phyloP scores from a whole-genome alignment of 257 asterid genomes.

The Marsdenia floribunda region DNA sequence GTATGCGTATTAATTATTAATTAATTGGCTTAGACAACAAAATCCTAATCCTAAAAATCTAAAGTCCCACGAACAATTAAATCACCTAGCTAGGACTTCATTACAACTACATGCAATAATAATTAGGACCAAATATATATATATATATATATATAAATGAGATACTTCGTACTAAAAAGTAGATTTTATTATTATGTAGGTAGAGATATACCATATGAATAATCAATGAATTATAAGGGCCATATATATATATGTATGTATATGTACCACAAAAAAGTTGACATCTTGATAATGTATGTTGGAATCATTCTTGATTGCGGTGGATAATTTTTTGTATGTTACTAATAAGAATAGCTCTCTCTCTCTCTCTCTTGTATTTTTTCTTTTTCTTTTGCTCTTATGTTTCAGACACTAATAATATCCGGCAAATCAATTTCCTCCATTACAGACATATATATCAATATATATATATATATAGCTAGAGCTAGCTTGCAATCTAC shows the following conservation, averaged over 20 bases:
- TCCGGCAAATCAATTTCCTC: not conserved
- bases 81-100: not conserved
- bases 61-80: not conserved
- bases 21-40: not conserved
- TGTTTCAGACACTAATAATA: slow-evolving; percentile 1
- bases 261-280: not conserved
- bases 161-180: slow-evolving; percentile 5
- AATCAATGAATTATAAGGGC: not conserved
- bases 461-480: too few species aligned
- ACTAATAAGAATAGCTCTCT: too few species aligned
- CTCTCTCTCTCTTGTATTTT: too few species aligned
- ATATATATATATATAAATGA: too few species aligned
- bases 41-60: not conserved
- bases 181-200: not conserved
- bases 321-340: too few species aligned
- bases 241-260: too few species aligned
- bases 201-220: not conserved
- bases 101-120: not conserved
- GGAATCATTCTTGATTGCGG: not conserved
- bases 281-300: not conserved
- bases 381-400: not conserved
- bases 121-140: not conserved
- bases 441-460: slow-evolving; percentile 4
- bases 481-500: slow-evolving; percentile 32
- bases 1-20: too few species aligned